These are phyloP conservation scores for Carex parvula DNA, from an alignment of 176 grass and related monocot genomes.

Conservation along the genomic window DNA sequence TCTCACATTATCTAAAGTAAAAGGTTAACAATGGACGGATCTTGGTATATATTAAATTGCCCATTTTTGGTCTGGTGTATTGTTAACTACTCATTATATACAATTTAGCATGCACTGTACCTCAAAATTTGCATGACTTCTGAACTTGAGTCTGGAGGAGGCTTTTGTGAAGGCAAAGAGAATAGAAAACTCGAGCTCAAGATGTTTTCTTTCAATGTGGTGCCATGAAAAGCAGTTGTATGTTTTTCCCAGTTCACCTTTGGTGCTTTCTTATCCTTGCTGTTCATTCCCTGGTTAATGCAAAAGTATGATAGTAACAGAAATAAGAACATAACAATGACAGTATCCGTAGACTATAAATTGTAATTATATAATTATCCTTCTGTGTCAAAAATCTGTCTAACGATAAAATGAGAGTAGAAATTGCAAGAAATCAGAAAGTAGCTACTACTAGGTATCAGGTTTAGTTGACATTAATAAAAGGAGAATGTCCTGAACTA, in stretches of 20 bases:
- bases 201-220: conserved; percentile 44
- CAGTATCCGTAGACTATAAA: background rate
- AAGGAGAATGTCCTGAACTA: background rate
- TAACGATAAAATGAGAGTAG: background rate
- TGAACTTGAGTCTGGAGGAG: conserved; percentile 26
- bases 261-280: conserved; percentile 36
- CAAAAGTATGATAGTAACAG: background rate
- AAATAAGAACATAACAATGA: background rate
- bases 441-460: background rate
- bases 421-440: background rate
- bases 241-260: conserved; percentile 64
- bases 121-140: conserved; percentile 51
- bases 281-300: conserved; percentile 16
- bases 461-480: background rate
- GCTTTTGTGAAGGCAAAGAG: conserved; percentile 73
- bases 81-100: background rate
- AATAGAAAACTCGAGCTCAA: conserved; percentile 71
- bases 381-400: background rate
- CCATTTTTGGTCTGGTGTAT: background rate
- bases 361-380: background rate
- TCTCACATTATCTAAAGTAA: background rate
- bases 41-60: background rate
- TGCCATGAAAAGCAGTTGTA: conserved; percentile 39
- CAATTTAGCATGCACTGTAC: conserved; percentile 23
- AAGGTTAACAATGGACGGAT: background rate